phyloP scores from a whole-genome alignment of 495 filamentous ascomycete species.

The Mycothermus thermophilus region DNA sequence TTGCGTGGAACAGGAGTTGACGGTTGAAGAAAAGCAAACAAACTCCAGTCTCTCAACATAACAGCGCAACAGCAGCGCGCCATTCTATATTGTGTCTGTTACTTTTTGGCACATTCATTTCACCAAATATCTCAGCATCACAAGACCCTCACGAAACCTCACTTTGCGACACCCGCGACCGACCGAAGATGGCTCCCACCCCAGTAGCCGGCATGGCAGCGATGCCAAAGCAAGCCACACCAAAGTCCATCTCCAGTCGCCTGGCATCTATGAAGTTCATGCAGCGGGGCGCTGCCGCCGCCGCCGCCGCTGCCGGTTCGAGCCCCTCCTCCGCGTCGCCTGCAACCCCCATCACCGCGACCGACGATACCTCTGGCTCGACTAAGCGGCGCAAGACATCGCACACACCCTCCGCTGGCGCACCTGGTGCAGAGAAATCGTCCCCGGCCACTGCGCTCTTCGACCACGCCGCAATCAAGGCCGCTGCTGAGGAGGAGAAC shows the following conservation, averaged over 20 bases:
- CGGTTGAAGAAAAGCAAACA: no score
- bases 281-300: conserved; percentile 62
- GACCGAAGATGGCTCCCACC: conserved; percentile 14
- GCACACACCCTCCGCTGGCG: conserved; percentile 9
- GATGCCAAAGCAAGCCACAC: conserved; percentile 27
- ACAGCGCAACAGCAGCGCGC: no score
- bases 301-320: conserved; percentile 27
- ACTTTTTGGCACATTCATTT: no score
- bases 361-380: no score
- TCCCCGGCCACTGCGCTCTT: conserved; percentile 16
- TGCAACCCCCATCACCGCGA: conserved; percentile 24
- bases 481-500: conserved; percentile 62
- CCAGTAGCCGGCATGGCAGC: conserved; percentile 5
- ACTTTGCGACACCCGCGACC: no score
- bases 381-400: conserved; percentile 41
- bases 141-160: no score
- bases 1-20: no score
- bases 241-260: conserved; percentile 76
- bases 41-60: no score
- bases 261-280: conserved; percentile 98
- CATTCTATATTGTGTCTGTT: no score
- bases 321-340: conserved; percentile 32
- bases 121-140: no score
- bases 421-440: no score
- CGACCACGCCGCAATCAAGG: conserved; percentile 43